Percentiles rank a stretch among this genome's conserved stretches.
These are phyloP conservation scores for Phragmites australis DNA, from an alignment of 176 grass and related monocot genomes.

Conservation along the genomic window DNA sequence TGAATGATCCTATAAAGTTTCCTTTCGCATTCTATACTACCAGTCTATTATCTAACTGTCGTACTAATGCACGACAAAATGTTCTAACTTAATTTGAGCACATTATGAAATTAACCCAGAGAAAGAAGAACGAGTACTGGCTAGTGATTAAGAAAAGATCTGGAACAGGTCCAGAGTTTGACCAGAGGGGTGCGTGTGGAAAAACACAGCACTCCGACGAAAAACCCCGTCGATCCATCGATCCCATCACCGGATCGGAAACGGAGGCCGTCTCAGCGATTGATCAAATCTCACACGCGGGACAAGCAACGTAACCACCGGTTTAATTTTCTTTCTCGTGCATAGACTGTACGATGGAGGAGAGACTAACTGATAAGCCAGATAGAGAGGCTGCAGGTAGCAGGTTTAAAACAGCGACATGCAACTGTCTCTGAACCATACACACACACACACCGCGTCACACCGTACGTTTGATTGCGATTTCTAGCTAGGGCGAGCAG, in stretches of 20 bases:
- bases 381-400: neutral
- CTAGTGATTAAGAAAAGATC: too few relatives aligned
- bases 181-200: neutral
- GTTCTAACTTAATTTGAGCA: neutral
- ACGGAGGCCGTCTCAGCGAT: neutral
- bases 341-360: neutral
- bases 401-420: neutral
- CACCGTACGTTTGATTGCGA: too few relatives aligned
- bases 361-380: neutral
- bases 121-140: too few relatives aligned
- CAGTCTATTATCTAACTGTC: too few relatives aligned
- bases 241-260: neutral
- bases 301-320: neutral
- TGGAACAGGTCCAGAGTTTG: neutral
- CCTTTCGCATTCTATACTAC: too few relatives aligned
- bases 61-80: neutral
- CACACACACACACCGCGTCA: neutral
- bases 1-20: too few relatives aligned
- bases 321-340: neutral
- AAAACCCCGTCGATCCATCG: neutral
- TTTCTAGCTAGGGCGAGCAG: too few relatives aligned
- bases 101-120: neutral
- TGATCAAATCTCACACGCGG: neutral
- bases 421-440: neutral
- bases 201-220: neutral